A percentile compares a stretch with the other conserved stretches of the same genome.
These are phyloP conservation scores for Podaxis rugospora DNA, from an alignment of 768 basidiomycete genomes.

Conservation along the genomic window DNA sequence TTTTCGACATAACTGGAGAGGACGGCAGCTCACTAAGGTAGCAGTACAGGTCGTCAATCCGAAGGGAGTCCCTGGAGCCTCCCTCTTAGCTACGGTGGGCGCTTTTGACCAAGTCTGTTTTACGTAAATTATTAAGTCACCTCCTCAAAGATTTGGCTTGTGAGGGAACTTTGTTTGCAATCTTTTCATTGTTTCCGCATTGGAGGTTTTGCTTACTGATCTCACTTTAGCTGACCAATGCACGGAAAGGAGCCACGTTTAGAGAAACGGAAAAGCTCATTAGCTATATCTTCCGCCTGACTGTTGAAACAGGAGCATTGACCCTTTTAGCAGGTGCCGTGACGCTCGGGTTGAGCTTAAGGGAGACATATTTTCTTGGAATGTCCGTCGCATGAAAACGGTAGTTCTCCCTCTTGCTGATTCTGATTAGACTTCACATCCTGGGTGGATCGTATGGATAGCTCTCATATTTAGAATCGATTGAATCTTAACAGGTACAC, in stretches of 20 bases:
- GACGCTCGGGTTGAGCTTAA: background rate
- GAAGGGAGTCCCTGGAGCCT: background rate
- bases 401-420: background rate
- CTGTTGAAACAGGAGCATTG: background rate
- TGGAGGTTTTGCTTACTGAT: background rate
- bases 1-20: background rate
- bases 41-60: background rate
- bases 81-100: background rate
- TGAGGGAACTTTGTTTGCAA: background rate
- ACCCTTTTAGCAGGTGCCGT: background rate
- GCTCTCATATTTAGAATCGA: background rate
- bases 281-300: background rate
- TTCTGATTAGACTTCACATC: background rate
- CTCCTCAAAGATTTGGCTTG: background rate
- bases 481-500: background rate
- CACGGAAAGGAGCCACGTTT: background rate
- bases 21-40: background rate
- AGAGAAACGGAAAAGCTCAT: background rate
- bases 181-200: background rate
- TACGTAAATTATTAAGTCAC: too few relatives aligned
- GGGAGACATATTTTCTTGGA: background rate
- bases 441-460: background rate
- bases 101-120: background rate
- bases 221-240: background rate
- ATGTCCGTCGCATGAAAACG: background rate